These are phyloP conservation scores for Daldinia vernicosa DNA, from an alignment of 495 filamentous ascomycete species.

Conservation along the genomic window DNA sequence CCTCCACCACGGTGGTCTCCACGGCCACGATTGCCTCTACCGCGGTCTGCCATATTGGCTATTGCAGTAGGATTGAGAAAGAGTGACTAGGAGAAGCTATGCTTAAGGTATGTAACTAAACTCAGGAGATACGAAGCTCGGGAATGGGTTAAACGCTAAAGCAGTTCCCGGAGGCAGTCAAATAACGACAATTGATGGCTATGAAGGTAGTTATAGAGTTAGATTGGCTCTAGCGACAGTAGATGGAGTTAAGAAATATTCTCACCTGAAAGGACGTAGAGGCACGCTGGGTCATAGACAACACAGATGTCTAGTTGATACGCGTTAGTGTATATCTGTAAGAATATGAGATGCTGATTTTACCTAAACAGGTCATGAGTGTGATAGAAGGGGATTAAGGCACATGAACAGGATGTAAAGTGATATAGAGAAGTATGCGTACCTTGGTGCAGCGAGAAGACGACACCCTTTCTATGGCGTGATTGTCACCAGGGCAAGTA, in stretches of 20 bases:
- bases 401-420: neutral
- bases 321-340: neutral
- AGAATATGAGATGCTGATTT: slow-evolving; percentile 8
- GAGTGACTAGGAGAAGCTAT: neutral
- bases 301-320: neutral
- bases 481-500: slow-evolving; percentile 6
- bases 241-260: neutral
- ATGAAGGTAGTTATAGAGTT: neutral
- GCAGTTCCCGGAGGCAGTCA: neutral
- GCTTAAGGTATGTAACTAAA: neutral
- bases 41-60: slow-evolving; percentile 32
- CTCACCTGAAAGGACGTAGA: neutral
- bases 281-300: neutral
- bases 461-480: neutral
- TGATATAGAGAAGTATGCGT: neutral
- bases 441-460: neutral
- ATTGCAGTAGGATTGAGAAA: neutral
- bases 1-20: slow-evolving; percentile 41
- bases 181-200: neutral
- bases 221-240: neutral
- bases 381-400: neutral
- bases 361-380: neutral
- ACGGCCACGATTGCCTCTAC: slow-evolving; percentile 37
- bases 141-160: neutral
- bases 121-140: neutral